Conservation (phyloP, 2,329 filamentous ascomycete genomes). For the Cytospora chrysosperma region DNA sequence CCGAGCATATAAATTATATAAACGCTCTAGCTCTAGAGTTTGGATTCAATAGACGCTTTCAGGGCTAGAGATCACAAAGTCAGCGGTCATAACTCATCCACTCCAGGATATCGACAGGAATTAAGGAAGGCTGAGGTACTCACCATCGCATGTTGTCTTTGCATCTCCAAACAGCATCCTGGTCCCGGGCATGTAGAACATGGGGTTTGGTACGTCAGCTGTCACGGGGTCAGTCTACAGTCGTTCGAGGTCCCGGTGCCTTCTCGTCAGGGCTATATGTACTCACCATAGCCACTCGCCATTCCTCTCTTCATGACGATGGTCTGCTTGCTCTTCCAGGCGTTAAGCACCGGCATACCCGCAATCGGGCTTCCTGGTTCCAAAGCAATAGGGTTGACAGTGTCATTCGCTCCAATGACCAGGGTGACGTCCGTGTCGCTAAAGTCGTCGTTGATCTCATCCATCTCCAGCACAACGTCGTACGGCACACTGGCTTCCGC, state of each 20-base stretch:
- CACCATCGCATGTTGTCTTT: constrained; percentile 77
- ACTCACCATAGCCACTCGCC: constrained; percentile 79
- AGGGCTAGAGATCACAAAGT: background rate
- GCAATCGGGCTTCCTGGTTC: constrained; percentile 82
- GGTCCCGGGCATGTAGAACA: constrained; percentile 89
- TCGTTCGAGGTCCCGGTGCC: background rate
- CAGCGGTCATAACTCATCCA: background rate
- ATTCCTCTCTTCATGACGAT: constrained; percentile 92
- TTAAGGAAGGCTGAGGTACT: constrained; percentile 32
- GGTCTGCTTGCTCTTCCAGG: constrained; percentile 92
- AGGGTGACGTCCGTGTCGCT: constrained; percentile 80
- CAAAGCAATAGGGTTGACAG: constrained; percentile 85
- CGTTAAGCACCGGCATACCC: constrained; percentile 89
- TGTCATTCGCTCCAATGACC: constrained; percentile 90
- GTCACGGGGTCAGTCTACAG: constrained; percentile 11
- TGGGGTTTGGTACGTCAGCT: constrained; percentile 89
- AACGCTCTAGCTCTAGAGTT: background rate
- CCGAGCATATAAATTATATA: background rate
- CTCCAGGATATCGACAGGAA: background rate
- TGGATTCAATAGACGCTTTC: background rate
- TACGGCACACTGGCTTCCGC: constrained; percentile 87
- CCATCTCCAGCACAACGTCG: constrained; percentile 92
- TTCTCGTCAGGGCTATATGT: background rate
- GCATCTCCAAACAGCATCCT: constrained; percentile 94
- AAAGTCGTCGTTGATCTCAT: constrained; percentile 94